Evolutionary conservation across 352 stramenopile genomes (phyloP).

Genomic region (Phytophthora nicotianae): DNA sequence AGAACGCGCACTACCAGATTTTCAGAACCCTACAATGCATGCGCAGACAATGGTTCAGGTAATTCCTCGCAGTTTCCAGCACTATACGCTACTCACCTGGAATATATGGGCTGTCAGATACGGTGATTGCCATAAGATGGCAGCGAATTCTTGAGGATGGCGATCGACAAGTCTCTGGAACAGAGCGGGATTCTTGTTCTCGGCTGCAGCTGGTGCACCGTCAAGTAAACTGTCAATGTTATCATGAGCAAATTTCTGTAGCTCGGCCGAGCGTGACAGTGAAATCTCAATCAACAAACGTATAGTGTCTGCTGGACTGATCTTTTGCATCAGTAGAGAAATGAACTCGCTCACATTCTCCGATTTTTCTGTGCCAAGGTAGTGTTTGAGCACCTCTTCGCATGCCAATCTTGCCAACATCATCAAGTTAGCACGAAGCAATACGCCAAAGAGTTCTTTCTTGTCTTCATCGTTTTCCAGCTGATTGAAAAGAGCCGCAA

Average conservation of each 20-base stretch:
- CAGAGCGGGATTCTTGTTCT: slow-evolving; percentile 21
- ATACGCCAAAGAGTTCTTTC: slow-evolving; percentile 40
- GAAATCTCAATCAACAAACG: slow-evolving; percentile 42
- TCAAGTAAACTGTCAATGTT: slow-evolving; percentile 57
- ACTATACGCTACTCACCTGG: slow-evolving; percentile 39
- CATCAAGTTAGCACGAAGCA: slow-evolving; percentile 44
- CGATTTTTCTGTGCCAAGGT: slow-evolving; percentile 27
- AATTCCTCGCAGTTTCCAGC: not conserved
- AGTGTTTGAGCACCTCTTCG: slow-evolving; percentile 43
- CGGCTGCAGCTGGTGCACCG: slow-evolving; percentile 8
- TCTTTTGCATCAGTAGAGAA: slow-evolving; percentile 40
- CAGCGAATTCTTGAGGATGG: slow-evolving; percentile 53
- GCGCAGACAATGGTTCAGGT: not conserved
- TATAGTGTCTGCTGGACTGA: slow-evolving; percentile 21
- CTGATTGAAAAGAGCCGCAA: slow-evolving; percentile 36
- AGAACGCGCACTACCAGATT: slow-evolving; percentile 65
- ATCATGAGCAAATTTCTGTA: slow-evolving; percentile 58
- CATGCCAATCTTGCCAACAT: slow-evolving; percentile 35
- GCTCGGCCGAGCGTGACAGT: slow-evolving; percentile 30
- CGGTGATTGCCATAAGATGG: slow-evolving; percentile 62
- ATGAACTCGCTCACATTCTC: slow-evolving; percentile 43
- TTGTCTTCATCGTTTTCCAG: slow-evolving; percentile 41
- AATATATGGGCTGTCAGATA: slow-evolving; percentile 76
- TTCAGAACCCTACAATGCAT: slow-evolving; percentile 43
- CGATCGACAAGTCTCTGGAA: slow-evolving; percentile 73